Percentiles rank a stretch among this genome's conserved stretches.
phyloP scores from a whole-genome alignment of 257 asterid genomes.

The Cordia subcordata region DNA sequence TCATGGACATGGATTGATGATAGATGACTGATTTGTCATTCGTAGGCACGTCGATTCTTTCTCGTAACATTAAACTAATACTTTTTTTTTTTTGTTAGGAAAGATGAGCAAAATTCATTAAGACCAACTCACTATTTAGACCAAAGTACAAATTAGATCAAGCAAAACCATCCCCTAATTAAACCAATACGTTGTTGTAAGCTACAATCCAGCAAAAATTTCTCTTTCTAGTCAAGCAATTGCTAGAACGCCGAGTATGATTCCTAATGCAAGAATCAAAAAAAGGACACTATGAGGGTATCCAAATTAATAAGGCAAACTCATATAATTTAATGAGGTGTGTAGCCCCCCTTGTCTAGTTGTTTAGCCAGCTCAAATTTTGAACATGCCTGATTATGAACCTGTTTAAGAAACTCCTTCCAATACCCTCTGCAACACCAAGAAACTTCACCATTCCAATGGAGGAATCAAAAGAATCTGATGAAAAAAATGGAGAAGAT shows the following conservation, averaged over 20 bases:
- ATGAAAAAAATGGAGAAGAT: conserved; percentile 6
- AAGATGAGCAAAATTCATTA: too few relatives aligned
- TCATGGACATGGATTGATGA: neutral
- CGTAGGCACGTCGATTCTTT: neutral
- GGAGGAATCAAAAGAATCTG: conserved; percentile 6
- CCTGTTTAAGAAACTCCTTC: neutral
- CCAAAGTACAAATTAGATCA: too few relatives aligned
- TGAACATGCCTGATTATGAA: conserved; percentile 5
- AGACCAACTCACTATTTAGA: too few relatives aligned
- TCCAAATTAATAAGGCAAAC: conserved; percentile 2
- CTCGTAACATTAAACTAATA: too few relatives aligned
- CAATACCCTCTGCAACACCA: neutral
- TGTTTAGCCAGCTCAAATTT: neutral
- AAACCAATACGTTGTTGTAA: too few relatives aligned
- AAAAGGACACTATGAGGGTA: too few relatives aligned
- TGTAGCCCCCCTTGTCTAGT: neutral
- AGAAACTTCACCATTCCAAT: conserved; percentile 8
- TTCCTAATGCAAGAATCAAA: too few relatives aligned
- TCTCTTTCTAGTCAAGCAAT: too few relatives aligned
- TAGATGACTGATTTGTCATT: neutral
- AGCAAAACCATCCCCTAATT: too few relatives aligned
- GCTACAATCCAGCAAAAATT: too few relatives aligned
- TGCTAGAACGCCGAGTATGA: too few relatives aligned
- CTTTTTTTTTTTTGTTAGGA: too few relatives aligned
- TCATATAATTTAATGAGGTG: neutral